Conservation (phyloP, 169 alveolate species). For the Plasmodium gonderi region DNA sequence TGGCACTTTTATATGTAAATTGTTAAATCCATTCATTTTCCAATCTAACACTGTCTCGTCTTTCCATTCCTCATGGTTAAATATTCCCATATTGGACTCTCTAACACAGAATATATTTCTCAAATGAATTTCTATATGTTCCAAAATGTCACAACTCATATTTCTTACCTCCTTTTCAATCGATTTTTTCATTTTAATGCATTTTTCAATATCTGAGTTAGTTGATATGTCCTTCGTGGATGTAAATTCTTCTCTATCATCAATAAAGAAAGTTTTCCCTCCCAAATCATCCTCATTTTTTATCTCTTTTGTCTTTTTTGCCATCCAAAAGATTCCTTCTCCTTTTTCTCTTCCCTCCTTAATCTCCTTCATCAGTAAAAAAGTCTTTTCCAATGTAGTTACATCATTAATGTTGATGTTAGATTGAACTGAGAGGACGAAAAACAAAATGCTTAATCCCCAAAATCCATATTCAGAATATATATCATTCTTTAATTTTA, state of each 20-base stretch:
- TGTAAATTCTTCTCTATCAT: background rate
- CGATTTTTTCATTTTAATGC: background rate
- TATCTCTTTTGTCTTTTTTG: too few species aligned
- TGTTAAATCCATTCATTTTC: background rate
- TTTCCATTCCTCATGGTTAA: background rate
- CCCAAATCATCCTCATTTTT: background rate
- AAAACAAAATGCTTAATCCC: slow-evolving; percentile 57
- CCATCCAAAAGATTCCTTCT: background rate
- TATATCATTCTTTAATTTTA: slow-evolving; percentile 35
- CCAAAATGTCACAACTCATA: slow-evolving; percentile 5
- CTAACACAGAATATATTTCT: background rate
- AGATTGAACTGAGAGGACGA: slow-evolving; percentile 34
- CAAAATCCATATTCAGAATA: slow-evolving; percentile 58
- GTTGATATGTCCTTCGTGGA: background rate
- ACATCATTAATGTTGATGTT: slow-evolving; percentile 22
- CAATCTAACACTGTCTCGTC: background rate
- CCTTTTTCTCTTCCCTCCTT: background rate
- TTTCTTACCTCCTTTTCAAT: background rate
- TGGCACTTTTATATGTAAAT: background rate
- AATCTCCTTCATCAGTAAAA: background rate
- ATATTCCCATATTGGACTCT: background rate
- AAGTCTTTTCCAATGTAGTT: background rate
- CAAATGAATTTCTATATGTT: background rate
- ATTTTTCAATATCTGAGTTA: background rate
- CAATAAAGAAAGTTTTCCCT: background rate